phyloP scores from a whole-genome alignment of 495 filamentous ascomycete genomes.

The Trichoderma asperelloides region DNA sequence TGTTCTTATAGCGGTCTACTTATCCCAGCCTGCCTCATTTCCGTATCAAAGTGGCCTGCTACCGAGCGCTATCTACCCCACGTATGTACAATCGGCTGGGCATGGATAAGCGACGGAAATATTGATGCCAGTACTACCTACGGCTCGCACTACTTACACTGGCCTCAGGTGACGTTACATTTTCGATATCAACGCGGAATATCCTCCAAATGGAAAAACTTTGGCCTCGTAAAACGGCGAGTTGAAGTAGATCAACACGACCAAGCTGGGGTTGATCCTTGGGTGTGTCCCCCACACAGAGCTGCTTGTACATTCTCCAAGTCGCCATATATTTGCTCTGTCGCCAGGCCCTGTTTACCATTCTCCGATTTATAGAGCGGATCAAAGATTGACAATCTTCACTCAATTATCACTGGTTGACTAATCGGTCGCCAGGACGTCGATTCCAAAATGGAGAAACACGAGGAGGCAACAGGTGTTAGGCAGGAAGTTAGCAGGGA shows the following conservation, averaged over 20 bases:
- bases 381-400: background rate
- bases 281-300: background rate
- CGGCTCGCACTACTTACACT: background rate
- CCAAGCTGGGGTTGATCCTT: background rate
- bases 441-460: background rate
- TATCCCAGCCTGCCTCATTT: background rate
- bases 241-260: background rate
- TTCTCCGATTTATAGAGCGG: background rate
- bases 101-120: background rate
- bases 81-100: background rate
- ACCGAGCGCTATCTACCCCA: background rate
- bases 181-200: background rate
- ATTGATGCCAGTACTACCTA: background rate
- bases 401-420: background rate
- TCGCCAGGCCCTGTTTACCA: background rate
- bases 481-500: background rate
- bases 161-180: constrained; percentile 3
- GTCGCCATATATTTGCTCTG: background rate
- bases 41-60: background rate
- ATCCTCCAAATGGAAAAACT: background rate
- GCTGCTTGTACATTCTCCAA: background rate
- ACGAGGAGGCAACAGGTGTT: background rate
- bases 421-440: background rate
- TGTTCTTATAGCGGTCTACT: background rate
- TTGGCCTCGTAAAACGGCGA: background rate